Evolutionary conservation across 306 rosid species (phyloP), one percentile per base, ranked within the genome.

Genomic region (Trifolium subterraneum): DNA sequence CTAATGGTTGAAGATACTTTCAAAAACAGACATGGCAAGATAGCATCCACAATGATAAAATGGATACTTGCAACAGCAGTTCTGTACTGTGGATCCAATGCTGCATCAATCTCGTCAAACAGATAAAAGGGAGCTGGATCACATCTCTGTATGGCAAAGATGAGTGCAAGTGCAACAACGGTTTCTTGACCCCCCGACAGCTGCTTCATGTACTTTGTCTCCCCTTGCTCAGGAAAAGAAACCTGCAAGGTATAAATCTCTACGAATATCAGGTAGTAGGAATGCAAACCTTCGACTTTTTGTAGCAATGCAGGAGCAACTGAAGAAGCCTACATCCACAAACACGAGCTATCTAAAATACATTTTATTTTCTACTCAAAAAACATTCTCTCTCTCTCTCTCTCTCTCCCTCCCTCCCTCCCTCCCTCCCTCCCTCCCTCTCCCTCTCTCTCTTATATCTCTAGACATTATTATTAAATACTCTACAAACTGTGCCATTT

Each of bases 41-140:
- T 14, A 62, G 18, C 18, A 77, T 73, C 29, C 29, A 55, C 18
- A 7, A 41, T 22, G 1, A 44, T 62, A 80, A 78, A 76, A 80
- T 63, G 96, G 99, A 90, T 94, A 94, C 99, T 85, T 75, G 96
- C 96, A 45, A 94, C 99, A 19, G 97, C 97, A 33, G 96, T 90
- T 81, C 99, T 81, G 90, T 94, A 92, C 74, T 90, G 96, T 58
- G 99, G 93, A 86, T 94, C 99, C 85, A 94, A 84, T 15, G 99
- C 99, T 35, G 97, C 97, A 78, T 94, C 99, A 42, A 92, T 94
- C 87, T 94, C 99, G 74, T 94, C 99, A 70, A 94, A 94, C 50
- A 94, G 93, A 84, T 94, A 94, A 83, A 94, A 94, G 20, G 99
- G 99, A 41, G 99, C 99, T 12, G 97, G 99, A 87, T 94, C 99